Conservation (phyloP, 2,329 filamentous ascomycete genomes). For the Pyrenophora graminea region DNA sequence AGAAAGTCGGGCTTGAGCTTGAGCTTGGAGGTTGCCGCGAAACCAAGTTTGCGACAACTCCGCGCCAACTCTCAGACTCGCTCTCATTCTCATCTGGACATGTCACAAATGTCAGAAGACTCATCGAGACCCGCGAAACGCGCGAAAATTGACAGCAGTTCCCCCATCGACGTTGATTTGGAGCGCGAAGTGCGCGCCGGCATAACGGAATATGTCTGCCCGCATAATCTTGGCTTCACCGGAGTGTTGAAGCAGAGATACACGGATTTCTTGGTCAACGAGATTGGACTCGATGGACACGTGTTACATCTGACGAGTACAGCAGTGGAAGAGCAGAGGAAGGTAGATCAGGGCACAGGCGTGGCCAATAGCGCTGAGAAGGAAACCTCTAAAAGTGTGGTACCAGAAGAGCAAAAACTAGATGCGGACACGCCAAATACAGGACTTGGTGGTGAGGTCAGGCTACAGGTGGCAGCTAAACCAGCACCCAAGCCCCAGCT, state of each 20-base stretch:
- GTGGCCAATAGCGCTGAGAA: conserved; percentile 7
- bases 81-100: conserved; percentile 2
- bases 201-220: conserved; percentile 66
- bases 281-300: conserved; percentile 75
- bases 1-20: conserved; percentile 14
- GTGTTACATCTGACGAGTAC: conserved; percentile 72
- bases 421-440: conserved; percentile 25
- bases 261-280: conserved; percentile 91
- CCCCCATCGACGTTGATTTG: conserved; percentile 32
- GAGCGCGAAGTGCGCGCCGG: conserved; percentile 56
- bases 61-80: conserved; percentile 2
- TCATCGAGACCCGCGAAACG: conserved; percentile 38
- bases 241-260: conserved; percentile 75
- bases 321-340: conserved; percentile 25
- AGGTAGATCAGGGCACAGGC: conserved; percentile 25
- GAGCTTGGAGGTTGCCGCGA: background rate
- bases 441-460: conserved; percentile 19
- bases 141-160: conserved; percentile 35
- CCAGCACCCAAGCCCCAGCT: background rate
- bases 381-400: conserved; percentile 15
- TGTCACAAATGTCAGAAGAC: conserved; percentile 22
- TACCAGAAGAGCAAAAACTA: conserved; percentile 30
- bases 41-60: background rate
- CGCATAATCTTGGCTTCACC: conserved; percentile 61
- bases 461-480: conserved; percentile 3